These are phyloP conservation scores for Auricularia cornea DNA, from an alignment of 768 basidiomycete species.

Conservation along the genomic window DNA sequence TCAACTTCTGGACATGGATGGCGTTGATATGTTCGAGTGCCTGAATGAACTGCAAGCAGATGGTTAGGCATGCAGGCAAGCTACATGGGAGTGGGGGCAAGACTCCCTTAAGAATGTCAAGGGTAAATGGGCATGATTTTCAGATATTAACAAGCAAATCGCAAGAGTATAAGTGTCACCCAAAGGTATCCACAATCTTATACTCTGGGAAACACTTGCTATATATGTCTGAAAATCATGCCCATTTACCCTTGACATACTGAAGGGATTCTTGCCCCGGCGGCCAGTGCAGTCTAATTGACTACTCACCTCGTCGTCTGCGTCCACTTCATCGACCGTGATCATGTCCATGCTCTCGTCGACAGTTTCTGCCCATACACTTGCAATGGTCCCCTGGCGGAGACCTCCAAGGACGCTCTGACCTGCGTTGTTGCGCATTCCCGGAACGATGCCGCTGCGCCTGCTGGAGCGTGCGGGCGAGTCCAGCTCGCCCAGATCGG, in stretches of 20 bases:
- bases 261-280: too few relatives aligned
- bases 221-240: too few relatives aligned
- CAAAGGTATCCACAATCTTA: too few relatives aligned
- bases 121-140: too few relatives aligned
- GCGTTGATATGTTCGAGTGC: conserved; percentile 33
- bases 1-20: conserved; percentile 47
- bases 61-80: not conserved
- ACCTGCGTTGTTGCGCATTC: not conserved
- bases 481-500: not conserved
- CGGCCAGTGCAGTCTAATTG: too few relatives aligned
- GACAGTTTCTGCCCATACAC: not conserved
- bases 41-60: conserved; percentile 32
- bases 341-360: conserved; percentile 1
- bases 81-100: too few relatives aligned
- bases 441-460: not conserved
- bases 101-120: too few relatives aligned
- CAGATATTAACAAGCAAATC: too few relatives aligned
- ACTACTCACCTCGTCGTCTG: not conserved
- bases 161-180: too few relatives aligned
- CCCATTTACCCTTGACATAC: too few relatives aligned
- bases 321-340: not conserved
- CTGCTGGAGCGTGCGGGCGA: not conserved
- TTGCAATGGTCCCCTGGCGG: not conserved
- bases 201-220: too few relatives aligned
- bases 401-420: not conserved